Base-by-base conservation (phyloP, 2,329 filamentous ascomycete genomes). In the Neonectria ditissima region DNA sequence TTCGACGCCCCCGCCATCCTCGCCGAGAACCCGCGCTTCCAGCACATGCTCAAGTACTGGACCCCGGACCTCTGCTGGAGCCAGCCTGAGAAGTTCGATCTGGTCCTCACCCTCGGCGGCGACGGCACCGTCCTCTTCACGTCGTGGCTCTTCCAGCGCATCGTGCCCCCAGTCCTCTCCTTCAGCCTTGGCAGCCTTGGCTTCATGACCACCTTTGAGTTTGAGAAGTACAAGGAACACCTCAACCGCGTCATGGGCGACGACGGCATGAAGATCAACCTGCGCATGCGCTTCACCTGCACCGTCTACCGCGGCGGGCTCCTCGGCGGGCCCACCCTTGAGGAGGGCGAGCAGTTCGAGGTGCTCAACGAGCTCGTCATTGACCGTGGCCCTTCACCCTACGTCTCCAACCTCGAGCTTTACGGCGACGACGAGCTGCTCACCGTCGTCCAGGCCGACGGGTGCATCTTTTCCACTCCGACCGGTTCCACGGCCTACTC, bases 361-460 rank as follows among this genome's bases (percentile, higher is more conserved):
- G 95, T 99, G 20, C 89, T 99, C 68, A 99, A 99, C 80, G 96
- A 99, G 81, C 89, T 99, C 55, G 95, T 99, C 78, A 98, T 99
- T 73, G 96, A 99, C 81, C 92, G 96, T 64, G 96, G 96, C 67
- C 96, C 96, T 74, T 97, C 93, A 16, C 94, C 95, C 20, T 99
- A 98, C 77, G 95, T 99, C 63, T 98, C 95, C 45, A 97, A 97
- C 80, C 86, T 99, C 41, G 96, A 99, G 81, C 85, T 99, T 11
- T 98, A 97, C 77, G 96, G 94, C 67, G 96, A 99, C 76, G 92
- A 97, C 75, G 93, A 97, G 78, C 90, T 97, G 45, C 86, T 99
- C 71, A 99, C 96, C 16, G 93, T 97, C 55, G 92, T 99, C 51
- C 94, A 97, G 80, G 96, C 96, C 34, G 96, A 99, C 74, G 96